Conservation (phyloP, 2,329 filamentous ascomycete genomes). For the Aspergillus neoniger region DNA sequence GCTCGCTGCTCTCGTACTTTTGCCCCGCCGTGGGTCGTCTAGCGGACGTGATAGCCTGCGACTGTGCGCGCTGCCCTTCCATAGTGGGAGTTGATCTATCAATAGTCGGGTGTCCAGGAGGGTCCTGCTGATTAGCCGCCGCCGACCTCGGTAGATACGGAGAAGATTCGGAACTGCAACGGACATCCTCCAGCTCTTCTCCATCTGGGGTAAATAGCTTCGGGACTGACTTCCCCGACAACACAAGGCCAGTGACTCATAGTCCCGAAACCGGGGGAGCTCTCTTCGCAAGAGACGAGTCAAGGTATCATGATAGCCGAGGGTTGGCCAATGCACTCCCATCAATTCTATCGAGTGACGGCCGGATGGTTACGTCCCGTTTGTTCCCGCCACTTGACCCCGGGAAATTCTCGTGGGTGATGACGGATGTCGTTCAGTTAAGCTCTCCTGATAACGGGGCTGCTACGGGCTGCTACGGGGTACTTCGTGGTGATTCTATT, state of each 20-base stretch:
- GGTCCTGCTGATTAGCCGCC: neutral
- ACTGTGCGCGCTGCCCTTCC: neutral
- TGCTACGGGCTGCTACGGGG: neutral
- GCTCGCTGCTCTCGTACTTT: too few relatives aligned
- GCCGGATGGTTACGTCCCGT: neutral
- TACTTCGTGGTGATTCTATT: neutral
- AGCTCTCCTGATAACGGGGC: neutral
- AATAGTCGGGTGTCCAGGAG: neutral
- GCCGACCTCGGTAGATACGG: neutral
- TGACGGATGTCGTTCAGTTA: slow-evolving; percentile 1
- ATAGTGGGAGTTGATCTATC: neutral
- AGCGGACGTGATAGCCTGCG: neutral
- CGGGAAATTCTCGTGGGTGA: neutral
- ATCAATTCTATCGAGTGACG: neutral
- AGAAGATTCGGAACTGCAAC: neutral
- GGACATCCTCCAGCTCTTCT: neutral
- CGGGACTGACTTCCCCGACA: neutral
- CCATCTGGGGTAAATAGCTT: neutral
- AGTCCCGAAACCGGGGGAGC: neutral
- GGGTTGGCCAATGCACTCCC: neutral
- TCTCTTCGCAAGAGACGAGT: neutral
- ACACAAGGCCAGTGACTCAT: neutral
- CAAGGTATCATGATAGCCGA: neutral
- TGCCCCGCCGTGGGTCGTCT: neutral
- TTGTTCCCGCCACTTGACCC: neutral